Evolutionary conservation across 371 early-diverging fungal species (phyloP).

Genomic region (Mortierella sp.): DNA sequence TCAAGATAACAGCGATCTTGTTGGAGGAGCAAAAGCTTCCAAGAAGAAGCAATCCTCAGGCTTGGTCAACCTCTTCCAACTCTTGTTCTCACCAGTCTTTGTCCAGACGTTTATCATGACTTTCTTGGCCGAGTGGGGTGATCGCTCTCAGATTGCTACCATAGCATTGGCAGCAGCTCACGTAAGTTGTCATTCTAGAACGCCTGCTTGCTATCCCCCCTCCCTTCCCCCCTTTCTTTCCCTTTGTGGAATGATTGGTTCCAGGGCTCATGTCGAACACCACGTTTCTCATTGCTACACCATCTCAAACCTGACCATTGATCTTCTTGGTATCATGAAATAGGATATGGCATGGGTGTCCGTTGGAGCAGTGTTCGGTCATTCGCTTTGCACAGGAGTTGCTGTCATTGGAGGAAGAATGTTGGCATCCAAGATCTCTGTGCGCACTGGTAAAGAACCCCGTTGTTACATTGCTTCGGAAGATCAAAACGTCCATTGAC

Average conservation of each 20-base stretch:
- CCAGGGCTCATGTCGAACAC: no score
- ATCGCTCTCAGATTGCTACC: constrained; percentile 93
- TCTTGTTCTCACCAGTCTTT: constrained; percentile 90
- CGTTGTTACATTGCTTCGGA: no score
- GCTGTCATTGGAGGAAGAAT: constrained; percentile 95
- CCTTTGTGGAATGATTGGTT: no score
- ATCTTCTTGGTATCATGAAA: no score
- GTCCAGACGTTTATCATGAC: constrained; percentile 95
- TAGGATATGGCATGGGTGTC: constrained; percentile 86
- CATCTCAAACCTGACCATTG: no score
- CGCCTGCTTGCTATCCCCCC: no score
- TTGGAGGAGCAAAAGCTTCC: constrained; percentile 14
- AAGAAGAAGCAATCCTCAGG: constrained; percentile 52
- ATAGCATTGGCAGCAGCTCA: constrained; percentile 95
- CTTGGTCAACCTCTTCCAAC: constrained; percentile 68
- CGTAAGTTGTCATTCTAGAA: constrained; percentile 61
- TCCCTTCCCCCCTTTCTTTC: no score
- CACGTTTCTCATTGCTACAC: no score
- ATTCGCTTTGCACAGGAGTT: constrained; percentile 88
- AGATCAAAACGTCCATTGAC: no score
- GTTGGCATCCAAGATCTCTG: constrained; percentile 90
- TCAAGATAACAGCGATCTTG: constrained; percentile 18
- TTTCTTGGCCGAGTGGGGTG: constrained; percentile 98
- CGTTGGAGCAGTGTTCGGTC: constrained; percentile 89
- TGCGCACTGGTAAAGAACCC: constrained; percentile 89